Percentiles rank a stretch among this genome's conserved stretches.
Conservation (phyloP, 1,139 yeast species). For the Hyphopichia pseudoburtonii region DNA sequence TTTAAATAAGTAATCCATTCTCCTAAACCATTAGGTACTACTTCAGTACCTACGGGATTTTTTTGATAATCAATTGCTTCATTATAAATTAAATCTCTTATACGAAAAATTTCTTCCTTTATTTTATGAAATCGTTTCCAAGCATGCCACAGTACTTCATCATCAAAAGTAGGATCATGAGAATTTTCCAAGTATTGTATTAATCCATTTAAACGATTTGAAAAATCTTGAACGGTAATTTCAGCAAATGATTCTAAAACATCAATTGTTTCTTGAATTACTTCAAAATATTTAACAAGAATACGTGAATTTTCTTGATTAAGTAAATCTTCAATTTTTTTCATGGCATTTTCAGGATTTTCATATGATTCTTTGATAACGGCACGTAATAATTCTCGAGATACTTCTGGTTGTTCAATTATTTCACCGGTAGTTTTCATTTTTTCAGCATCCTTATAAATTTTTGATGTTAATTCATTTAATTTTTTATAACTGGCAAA, state of each 20-base stretch:
- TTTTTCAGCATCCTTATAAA: constrained; percentile 49
- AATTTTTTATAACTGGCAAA: constrained; percentile 46
- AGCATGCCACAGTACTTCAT: constrained; percentile 52
- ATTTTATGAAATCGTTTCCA: constrained; percentile 68
- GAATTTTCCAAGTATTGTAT: constrained; percentile 28
- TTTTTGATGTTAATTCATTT: constrained; percentile 44
- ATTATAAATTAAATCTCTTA: constrained; percentile 57
- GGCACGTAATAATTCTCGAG: constrained; percentile 62
- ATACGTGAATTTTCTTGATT: constrained; percentile 33
- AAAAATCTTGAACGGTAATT: constrained; percentile 56
- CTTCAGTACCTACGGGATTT: constrained; percentile 12
- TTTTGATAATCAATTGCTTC: constrained; percentile 40
- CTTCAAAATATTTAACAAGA: constrained; percentile 38
- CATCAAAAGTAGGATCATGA: constrained; percentile 18
- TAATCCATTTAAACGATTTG: constrained; percentile 32
- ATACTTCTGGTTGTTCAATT: constrained; percentile 29
- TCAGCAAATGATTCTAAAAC: constrained; percentile 74
- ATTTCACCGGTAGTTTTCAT: constrained; percentile 40
- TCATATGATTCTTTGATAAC: constrained; percentile 40
- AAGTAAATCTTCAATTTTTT: constrained; percentile 32
- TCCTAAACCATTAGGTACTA: constrained; percentile 40
- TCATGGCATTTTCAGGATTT: constrained; percentile 31
- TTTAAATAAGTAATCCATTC: constrained; percentile 52
- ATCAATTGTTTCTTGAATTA: constrained; percentile 58
- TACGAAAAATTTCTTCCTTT: constrained; percentile 52